Evolutionary conservation across 495 filamentous ascomycete species (phyloP), one percentile per base, ranked within the genome.

Genomic region (Xylaria scruposa): DNA sequence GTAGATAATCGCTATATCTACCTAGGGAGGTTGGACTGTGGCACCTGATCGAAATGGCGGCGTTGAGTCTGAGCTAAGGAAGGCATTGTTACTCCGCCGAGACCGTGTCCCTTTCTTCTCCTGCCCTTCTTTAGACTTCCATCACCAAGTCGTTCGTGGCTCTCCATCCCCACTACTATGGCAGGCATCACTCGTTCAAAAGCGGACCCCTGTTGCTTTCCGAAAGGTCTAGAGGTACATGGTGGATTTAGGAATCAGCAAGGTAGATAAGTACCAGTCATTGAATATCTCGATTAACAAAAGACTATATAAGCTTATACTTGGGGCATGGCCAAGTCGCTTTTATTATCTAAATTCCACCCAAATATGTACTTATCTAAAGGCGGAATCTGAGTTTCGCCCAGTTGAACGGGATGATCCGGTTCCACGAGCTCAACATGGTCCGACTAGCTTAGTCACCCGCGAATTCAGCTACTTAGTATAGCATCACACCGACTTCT

Each of bases 81-180:
- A 66, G 63, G 44, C 44, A 67, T 40, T 54, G 49, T 40, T 53
- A 56, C 31, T 46, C 38, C 6, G 38, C 66, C 26, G 44, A 53
- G 44, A 2, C 44, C 46, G 15, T 38, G 38, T 51, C 15, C 38
- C 21, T 17, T 67, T 54, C 44, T 17, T 44, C 38, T 42, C 38
- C 60, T 63, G 68, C 29, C 29, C 29, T 78, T 78, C 75, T 75
- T 69, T 77, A 47, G 75, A 77, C 77, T 78, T 77, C 75, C 74
- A 73, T 69, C 58, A 36, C 63, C 19, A 56, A 72, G 1, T 73
- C 73, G 70, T 51, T 71, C 58, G 53, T 70, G 69, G 61, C 68
- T 70, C 51, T 51, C 19, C 24, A 68, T 73, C 74, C 67, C 76
- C 76, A 75, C 76, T 47, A 42, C 38, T 42, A 42, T 42, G 38